Base-by-base conservation (phyloP, 257 asterid genomes). In the Hygrophila difformis region DNA sequence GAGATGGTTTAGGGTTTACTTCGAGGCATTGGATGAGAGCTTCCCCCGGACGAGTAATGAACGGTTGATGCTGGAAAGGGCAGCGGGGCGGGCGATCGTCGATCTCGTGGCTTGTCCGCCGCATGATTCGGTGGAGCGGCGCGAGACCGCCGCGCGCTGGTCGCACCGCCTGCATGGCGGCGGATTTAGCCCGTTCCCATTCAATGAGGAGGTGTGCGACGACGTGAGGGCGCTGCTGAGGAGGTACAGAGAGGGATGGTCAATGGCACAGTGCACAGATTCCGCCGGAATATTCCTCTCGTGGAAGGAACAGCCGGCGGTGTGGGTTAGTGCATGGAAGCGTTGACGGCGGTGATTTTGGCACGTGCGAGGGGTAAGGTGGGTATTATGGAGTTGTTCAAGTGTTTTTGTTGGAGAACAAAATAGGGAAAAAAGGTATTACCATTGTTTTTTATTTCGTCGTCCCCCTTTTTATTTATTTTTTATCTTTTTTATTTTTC, bases 281-380 rank as follows among this genome's bases (percentile, higher is more conserved):
- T 56, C 86, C 22, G 67, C 93, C 84, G 99, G 99, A 62, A 80
- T 91, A 69, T 91, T 91, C 95, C 79, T 91, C 49, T 67, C 76
- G 0, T 91, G 95, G 99, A 91, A 78, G 73, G 99, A 86, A 44
- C 87, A 80, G 74, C 81, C 93, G 66, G 99, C 83, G 71, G 95
- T 91, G 55, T 91, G 99, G 99, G 99, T 95, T 31, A 86, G 95
- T 67, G 95, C 99, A 66, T 91, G 99, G 99, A 78, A 60, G 79
- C 87, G 93, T 12, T 80, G 69, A 64, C n/a, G 53, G 24, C 57
- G 64, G 44, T 0, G 68, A 60, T 41, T 51, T 41, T 29, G 72
- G 65, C 72, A 67, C 74, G 76, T 69, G 83, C 54, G 59, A 49
- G 16, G 35, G 41, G 50, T 2, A 39, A 29, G 11, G 17, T 15